Conservation (phyloP, 1,284 basidiomycete species). For the Butyriboletus regius region DNA sequence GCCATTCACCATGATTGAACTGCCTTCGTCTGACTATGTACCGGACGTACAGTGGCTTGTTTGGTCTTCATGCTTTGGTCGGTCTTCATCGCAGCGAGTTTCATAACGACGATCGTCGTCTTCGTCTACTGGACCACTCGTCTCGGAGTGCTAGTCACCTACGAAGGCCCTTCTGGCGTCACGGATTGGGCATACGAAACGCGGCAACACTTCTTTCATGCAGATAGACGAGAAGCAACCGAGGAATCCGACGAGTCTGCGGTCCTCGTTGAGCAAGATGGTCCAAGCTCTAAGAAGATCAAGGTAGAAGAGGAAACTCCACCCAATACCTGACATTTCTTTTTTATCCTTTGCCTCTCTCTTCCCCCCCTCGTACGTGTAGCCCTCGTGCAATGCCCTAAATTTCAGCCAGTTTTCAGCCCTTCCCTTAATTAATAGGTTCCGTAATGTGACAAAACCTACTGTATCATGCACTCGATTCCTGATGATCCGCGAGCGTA, state of each 20-base stretch:
- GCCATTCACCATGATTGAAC: neutral
- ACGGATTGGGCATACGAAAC: slow-evolving; percentile 35
- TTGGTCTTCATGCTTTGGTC: slow-evolving; percentile 26
- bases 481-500: slow-evolving; percentile 8
- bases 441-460: neutral
- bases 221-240: slow-evolving; percentile 14
- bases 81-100: slow-evolving; percentile 19
- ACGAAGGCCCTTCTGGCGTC: slow-evolving; percentile 34
- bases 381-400: neutral
- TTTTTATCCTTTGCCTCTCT: neutral
- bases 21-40: neutral
- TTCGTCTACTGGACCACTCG: slow-evolving; percentile 33
- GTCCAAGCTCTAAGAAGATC: slow-evolving; percentile 14
- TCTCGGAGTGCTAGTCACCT: slow-evolving; percentile 28
- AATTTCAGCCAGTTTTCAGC: neutral
- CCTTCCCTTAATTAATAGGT: neutral
- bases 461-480: slow-evolving; percentile 16
- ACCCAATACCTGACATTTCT: slow-evolving; percentile 3
- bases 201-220: slow-evolving; percentile 16
- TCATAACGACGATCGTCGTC: slow-evolving; percentile 25
- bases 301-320: slow-evolving; percentile 24
- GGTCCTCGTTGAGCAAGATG: slow-evolving; percentile 20
- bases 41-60: slow-evolving; percentile 13
- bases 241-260: slow-evolving; percentile 23
- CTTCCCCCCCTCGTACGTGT: slow-evolving; percentile 1